Percentiles rank a stretch among this genome's conserved stretches.
phyloP scores from a whole-genome alignment of 2,329 filamentous ascomycete genomes.

The Chaetomiaceae sp. region DNA sequence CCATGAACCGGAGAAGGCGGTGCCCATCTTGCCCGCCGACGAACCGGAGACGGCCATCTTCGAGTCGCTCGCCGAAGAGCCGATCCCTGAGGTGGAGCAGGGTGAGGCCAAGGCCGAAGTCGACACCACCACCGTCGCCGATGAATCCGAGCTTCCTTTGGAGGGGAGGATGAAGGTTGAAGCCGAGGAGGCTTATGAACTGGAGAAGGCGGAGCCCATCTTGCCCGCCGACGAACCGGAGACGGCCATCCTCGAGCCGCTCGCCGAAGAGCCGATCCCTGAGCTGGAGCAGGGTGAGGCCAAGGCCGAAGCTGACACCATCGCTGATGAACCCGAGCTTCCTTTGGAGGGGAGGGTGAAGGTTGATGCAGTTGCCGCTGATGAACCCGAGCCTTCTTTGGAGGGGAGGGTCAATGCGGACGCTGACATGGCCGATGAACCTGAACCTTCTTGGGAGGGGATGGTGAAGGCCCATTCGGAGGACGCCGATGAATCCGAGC shows the following conservation, averaged over 20 bases:
- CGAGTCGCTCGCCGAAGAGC: background rate
- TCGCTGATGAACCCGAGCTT: background rate
- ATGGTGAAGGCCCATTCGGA: no score
- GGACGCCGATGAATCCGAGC: no score
- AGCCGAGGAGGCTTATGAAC: background rate
- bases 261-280: background rate
- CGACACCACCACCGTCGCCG: background rate
- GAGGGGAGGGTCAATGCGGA: background rate
- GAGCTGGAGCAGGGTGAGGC: slow-evolving; percentile 1
- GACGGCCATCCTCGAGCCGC: background rate
- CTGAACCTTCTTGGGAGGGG: no score
- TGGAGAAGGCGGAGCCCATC: background rate
- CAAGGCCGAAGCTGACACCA: background rate
- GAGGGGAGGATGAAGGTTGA: background rate
- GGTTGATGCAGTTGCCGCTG: background rate
- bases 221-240: background rate
- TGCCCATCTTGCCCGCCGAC: background rate
- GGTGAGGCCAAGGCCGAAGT: background rate
- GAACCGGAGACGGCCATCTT: background rate
- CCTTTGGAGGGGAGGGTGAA: background rate
- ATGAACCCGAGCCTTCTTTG: background rate
- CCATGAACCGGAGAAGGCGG: background rate
- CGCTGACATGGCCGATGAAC: background rate
- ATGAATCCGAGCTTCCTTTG: background rate
- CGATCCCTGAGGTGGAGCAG: slow-evolving; percentile 6